These are phyloP conservation scores for Hymenoscyphus infarciens DNA, from an alignment of 2,329 filamentous ascomycete genomes.

Conservation along the genomic window DNA sequence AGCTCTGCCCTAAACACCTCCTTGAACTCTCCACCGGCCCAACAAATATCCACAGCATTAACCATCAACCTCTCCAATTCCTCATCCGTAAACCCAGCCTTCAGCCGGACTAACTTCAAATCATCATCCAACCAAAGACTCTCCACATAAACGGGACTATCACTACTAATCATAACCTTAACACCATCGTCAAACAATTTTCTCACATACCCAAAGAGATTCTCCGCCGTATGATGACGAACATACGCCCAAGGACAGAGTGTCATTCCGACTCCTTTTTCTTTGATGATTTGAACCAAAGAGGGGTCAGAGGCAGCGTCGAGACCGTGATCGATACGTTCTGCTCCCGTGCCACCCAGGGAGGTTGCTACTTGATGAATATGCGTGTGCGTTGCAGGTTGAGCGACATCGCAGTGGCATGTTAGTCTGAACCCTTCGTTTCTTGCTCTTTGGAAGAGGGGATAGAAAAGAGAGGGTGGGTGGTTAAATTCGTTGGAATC, in stretches of 20 bases:
- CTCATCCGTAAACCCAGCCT: constrained; percentile 11
- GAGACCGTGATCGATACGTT: constrained; percentile 71
- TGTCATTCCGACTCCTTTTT: constrained; percentile 54
- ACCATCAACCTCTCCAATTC: constrained; percentile 42
- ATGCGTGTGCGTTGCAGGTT: not conserved
- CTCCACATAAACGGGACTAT: constrained; percentile 45
- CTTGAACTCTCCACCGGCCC: constrained; percentile 36
- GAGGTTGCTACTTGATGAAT: constrained; percentile 53
- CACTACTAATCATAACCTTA: constrained; percentile 41
- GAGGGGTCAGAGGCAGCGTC: constrained; percentile 52
- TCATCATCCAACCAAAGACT: constrained; percentile 48
- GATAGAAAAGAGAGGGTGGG: constrained; percentile 54
- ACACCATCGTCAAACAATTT: constrained; percentile 39
- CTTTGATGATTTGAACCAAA: constrained; percentile 39
- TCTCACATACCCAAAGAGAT: constrained; percentile 41
- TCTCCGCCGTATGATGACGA: constrained; percentile 39
- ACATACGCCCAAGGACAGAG: constrained; percentile 74
- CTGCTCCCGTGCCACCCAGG: constrained; percentile 54
- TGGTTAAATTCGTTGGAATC: constrained; percentile 56
- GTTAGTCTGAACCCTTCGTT: constrained; percentile 43
- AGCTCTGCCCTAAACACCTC: not conserved
- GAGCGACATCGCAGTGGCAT: not conserved
- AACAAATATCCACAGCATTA: constrained; percentile 44
- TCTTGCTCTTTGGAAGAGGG: constrained; percentile 53
- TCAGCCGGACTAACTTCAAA: constrained; percentile 12